Evolutionary conservation across 129 eudicot genomes (phyloP).

Genomic region (Tagetes patula): DNA sequence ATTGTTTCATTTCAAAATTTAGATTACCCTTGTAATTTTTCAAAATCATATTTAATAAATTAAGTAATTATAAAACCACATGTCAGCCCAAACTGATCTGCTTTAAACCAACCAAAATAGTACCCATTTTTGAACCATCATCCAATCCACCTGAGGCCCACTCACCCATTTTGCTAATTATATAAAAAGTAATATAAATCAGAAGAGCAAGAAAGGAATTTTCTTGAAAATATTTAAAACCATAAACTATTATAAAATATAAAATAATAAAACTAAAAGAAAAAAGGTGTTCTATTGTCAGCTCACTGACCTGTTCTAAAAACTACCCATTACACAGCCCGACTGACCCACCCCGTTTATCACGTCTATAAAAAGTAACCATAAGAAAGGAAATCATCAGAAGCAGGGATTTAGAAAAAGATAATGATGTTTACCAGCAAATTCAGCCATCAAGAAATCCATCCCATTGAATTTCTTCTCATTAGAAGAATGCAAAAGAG

Average conservation of each 20-base stretch:
- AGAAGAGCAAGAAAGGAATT: not conserved
- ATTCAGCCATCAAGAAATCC: conserved; percentile 92
- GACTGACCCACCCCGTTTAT: not conserved
- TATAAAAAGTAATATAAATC: not conserved
- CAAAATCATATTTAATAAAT: not conserved
- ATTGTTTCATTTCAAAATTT: not conserved
- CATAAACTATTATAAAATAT: not conserved
- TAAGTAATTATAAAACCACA: not conserved
- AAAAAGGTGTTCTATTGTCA: not conserved
- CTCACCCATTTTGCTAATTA: not conserved
- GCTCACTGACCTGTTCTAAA: not conserved
- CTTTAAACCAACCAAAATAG: not conserved
- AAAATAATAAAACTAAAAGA: not conserved
- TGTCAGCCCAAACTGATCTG: not conserved
- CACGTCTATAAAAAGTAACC: not conserved
- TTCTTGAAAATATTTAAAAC: not conserved
- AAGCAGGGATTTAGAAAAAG: not conserved
- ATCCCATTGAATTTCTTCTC: conserved; percentile 80
- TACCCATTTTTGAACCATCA: not conserved
- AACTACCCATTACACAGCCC: not conserved
- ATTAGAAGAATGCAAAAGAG: conserved; percentile 77
- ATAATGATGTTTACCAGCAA: conserved; percentile 61
- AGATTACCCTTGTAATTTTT: not conserved
- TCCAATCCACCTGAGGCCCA: not conserved
- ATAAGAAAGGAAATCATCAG: not conserved